Evolutionary conservation across 805 yeast genomes (phyloP).

Genomic region (Metschnikowia kunwiensis): DNA sequence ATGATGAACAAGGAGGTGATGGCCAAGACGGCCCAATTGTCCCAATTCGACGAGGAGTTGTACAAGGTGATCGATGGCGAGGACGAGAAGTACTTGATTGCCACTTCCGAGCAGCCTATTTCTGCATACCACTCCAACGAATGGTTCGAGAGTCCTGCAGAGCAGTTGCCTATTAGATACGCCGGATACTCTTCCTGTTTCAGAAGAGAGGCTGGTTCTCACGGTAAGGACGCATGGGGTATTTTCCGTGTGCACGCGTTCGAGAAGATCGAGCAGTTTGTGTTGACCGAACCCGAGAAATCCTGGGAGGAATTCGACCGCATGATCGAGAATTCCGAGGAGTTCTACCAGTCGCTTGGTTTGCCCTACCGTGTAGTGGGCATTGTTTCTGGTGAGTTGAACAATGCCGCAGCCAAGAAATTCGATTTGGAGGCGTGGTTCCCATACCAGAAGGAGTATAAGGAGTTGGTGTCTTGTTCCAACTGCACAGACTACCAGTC

Average conservation of each 20-base stretch:
- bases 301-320: constrained; percentile 97
- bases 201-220: constrained; percentile 99
- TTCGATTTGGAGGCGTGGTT: constrained; percentile 99
- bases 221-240: constrained; percentile 99
- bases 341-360: constrained; percentile 86
- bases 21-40: constrained; percentile 98
- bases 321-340: constrained; percentile 90
- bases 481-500: constrained; percentile 99
- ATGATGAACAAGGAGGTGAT: constrained; percentile 99
- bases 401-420: constrained; percentile 98
- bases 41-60: constrained; percentile 96
- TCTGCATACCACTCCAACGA: constrained; percentile 96
- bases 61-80: constrained; percentile 96
- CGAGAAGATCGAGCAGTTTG: constrained; percentile 97
- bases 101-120: constrained; percentile 98
- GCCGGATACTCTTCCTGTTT: constrained; percentile 99
- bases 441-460: constrained; percentile 98
- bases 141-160: constrained; percentile 97
- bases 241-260: constrained; percentile 98
- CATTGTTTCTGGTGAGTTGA: constrained; percentile 96
- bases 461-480: constrained; percentile 96
- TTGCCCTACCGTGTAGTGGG: constrained; percentile 97
- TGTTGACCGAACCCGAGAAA: constrained; percentile 93
- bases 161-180: constrained; percentile 93
- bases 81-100: constrained; percentile 96